Conservation (phyloP, 345 rosid species). For the Syzygium aqueum region DNA sequence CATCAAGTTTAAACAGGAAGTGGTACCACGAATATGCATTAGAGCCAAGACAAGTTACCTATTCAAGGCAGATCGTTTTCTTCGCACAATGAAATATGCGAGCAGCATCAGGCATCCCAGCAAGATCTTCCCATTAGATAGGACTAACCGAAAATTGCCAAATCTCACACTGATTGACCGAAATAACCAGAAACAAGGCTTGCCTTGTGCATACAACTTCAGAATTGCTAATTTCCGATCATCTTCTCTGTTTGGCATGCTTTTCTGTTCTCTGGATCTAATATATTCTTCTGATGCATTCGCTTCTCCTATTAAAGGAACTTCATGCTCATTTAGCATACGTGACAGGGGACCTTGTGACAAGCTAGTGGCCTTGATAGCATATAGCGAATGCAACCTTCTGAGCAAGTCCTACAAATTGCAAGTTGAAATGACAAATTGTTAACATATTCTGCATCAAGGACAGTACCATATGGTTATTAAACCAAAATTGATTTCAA, state of each 20-base stretch:
- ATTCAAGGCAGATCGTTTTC: constrained; percentile 41
- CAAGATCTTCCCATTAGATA: constrained; percentile 45
- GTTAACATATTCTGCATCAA: neutral
- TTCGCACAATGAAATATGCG: constrained; percentile 29
- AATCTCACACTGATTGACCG: constrained; percentile 43
- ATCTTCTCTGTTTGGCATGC: neutral
- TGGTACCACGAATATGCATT: neutral
- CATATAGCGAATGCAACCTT: constrained; percentile 50
- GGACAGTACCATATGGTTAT: neutral
- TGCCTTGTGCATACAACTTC: constrained; percentile 15
- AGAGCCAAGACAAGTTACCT: constrained; percentile 21
- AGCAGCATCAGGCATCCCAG: constrained; percentile 51
- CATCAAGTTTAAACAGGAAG: neutral
- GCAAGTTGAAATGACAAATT: neutral
- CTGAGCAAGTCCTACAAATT: constrained; percentile 53
- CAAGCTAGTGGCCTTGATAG: constrained; percentile 24
- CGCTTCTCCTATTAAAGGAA: constrained; percentile 13
- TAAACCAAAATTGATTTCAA: neutral
- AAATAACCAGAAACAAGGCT: constrained; percentile 46
- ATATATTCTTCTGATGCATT: constrained; percentile 13
- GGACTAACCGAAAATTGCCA: constrained; percentile 28
- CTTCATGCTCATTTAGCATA: constrained; percentile 9
- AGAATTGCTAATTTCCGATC: constrained; percentile 3
- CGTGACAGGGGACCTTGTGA: constrained; percentile 6
- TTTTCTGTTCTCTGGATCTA: neutral